A percentile compares a stretch with the other conserved stretches of the same genome.
Evolutionary conservation across 1,284 basidiomycete genomes (phyloP).

Genomic region (Fomitopsis betulina): DNA sequence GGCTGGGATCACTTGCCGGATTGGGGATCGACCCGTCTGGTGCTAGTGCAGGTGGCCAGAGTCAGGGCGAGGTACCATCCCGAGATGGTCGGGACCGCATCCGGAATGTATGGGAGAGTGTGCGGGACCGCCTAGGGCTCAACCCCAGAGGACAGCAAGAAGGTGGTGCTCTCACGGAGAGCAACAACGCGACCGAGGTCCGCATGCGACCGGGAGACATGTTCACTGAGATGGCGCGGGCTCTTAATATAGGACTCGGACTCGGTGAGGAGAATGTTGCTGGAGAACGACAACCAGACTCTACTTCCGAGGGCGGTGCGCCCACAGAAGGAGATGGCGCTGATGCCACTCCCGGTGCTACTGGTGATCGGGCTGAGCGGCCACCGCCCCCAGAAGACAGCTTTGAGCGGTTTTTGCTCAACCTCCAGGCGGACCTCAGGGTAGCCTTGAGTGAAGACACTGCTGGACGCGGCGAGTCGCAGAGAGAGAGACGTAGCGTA

Average conservation of each 20-base stretch:
- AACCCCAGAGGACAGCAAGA: constrained; percentile 11
- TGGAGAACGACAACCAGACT: background rate
- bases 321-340: background rate
- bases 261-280: constrained; percentile 24
- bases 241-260: constrained; percentile 67
- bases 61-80: background rate
- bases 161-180: background rate
- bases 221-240: constrained; percentile 72
- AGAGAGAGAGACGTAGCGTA: background rate
- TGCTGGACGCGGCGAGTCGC: background rate
- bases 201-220: constrained; percentile 39
- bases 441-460: constrained; percentile 41
- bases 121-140: constrained; percentile 60
- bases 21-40: constrained; percentile 15
- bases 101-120: constrained; percentile 57
- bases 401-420: constrained; percentile 72
- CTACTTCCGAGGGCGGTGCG: background rate
- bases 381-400: constrained; percentile 57
- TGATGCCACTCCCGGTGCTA: background rate
- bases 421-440: constrained; percentile 66
- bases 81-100: constrained; percentile 35
- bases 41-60: background rate
- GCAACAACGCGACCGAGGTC: constrained; percentile 7
- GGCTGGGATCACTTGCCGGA: constrained; percentile 19
- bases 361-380: constrained; percentile 9